Base-by-base conservation (phyloP, 148 eudicot genomes). In the Rhododendron ovatum region DNA sequence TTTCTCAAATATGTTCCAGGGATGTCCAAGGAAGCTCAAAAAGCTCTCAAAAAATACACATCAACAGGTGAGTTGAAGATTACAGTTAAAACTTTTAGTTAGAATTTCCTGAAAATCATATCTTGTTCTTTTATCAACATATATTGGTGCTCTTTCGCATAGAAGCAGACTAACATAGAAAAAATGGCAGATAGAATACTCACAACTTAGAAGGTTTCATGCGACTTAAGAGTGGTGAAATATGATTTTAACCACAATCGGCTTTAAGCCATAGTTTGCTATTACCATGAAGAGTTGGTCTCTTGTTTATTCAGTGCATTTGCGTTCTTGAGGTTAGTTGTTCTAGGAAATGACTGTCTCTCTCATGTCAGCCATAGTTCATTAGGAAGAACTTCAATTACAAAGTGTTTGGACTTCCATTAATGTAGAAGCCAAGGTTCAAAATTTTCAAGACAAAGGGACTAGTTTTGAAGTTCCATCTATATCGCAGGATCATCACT, bases 21-120 rank as follows among this genome's bases (percentile, higher is more conserved):
- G 81, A 85, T 97, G 90, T 94, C 98, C 26, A 95, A 89, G 90
- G 99, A 92, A 86, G 96, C 96, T 87, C 95, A 91, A 87, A 95
- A 92, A 89, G 98, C 96, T 43, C 91, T 97, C 14, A 94, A 91
- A 84, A 94, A 94, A 82, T 97, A 93, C 90, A 93, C 96, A 45
- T 87, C 90, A 83, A 86, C 95, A 87, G 98, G 99, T 94, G 77
- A 87, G 87, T 30, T 14, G 78, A 35, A 26, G 63, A 79, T 78
- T n/a, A 57, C 45, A 28, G 24, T 81, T 82, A 41, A 39, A 30
- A 24, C 69, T n/a, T 79, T 37, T 10, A 83, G 80, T 80, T 28
- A 63, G 45, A 48, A 84, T 84, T 63, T 30, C 80, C 18, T 41
- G 35, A 77, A 45, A 24, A 37, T 65, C 1, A 8, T 57, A 26